A percentile compares a stretch with the other conserved stretches of the same genome.
phyloP scores from a whole-genome alignment of 139 green algal species.

The Medakamo hakoo region DNA sequence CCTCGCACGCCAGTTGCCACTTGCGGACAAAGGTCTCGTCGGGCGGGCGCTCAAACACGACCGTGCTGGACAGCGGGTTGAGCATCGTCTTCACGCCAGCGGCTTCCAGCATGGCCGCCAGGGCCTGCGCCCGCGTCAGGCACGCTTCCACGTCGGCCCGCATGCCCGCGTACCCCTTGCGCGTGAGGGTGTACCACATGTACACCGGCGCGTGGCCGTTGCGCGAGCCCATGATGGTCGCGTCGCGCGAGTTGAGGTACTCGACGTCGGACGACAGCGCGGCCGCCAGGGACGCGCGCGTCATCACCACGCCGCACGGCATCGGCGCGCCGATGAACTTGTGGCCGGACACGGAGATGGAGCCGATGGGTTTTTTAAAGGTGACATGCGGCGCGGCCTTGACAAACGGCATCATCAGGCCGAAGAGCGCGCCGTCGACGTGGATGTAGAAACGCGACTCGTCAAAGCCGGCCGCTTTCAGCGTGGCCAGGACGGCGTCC shows the following conservation, averaged over 20 bases:
- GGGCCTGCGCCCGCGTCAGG: constrained; percentile 74
- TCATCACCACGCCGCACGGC: constrained; percentile 83
- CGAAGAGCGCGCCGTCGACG: constrained; percentile 88
- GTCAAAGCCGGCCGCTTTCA: constrained; percentile 46
- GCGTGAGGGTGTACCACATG: constrained; percentile 89
- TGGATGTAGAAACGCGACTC: constrained; percentile 96
- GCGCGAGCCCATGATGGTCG: constrained; percentile 91
- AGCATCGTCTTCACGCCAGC: constrained; percentile 73
- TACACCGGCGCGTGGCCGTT: constrained; percentile 94
- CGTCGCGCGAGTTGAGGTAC: constrained; percentile 86
- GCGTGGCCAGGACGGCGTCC: constrained; percentile 39
- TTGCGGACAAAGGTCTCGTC: constrained; percentile 79
- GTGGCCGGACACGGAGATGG: constrained; percentile 76
- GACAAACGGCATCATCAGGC: constrained; percentile 80
- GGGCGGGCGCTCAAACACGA: constrained; percentile 82
- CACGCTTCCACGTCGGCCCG: constrained; percentile 80
- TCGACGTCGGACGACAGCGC: constrained; percentile 56
- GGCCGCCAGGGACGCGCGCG: constrained; percentile 25
- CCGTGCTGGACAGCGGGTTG: constrained; percentile 79
- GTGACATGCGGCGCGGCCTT: constrained; percentile 78
- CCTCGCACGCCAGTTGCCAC: constrained; percentile 92
- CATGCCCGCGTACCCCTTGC: constrained; percentile 77
- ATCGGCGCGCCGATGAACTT: constrained; percentile 92
- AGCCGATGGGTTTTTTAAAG: constrained; percentile 93
- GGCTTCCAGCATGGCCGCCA: constrained; percentile 54